Evolutionary conservation across 2,329 filamentous ascomycete species (phyloP).

Genomic region (Hypoxylon sp.): DNA sequence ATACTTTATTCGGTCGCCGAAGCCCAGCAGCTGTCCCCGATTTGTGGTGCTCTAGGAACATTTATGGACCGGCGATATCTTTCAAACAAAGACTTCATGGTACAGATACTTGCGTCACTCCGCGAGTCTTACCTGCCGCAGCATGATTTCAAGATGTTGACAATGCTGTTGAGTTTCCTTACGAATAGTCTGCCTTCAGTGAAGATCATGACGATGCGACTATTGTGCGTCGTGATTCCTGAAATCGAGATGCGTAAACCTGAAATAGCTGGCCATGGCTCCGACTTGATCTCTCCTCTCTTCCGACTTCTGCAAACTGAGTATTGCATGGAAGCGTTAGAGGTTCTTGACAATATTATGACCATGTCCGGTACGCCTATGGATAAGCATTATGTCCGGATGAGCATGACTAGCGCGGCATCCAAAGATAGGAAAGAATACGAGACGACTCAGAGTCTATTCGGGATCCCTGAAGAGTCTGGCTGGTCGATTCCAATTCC

Average conservation of each 20-base stretch:
- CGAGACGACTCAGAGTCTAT: conserved; percentile 90
- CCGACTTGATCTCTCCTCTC: conserved; percentile 93
- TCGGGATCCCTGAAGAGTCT: conserved; percentile 93
- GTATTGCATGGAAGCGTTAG: conserved; percentile 89
- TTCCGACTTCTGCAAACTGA: conserved; percentile 90
- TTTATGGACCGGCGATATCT: conserved; percentile 75
- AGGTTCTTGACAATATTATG: conserved; percentile 94
- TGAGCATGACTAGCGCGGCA: conserved; percentile 95
- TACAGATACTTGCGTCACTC: conserved; percentile 76
- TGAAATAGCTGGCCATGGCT: conserved; percentile 88
- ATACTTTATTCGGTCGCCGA: conserved; percentile 78
- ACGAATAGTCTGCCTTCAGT: conserved; percentile 91
- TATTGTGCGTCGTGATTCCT: conserved; percentile 84
- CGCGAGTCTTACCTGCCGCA: conserved; percentile 81
- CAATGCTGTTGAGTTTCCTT: conserved; percentile 88
- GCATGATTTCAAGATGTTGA: conserved; percentile 83
- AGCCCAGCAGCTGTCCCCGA: conserved; percentile 70
- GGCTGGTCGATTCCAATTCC: conserved; percentile 97
- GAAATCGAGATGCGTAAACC: conserved; percentile 92
- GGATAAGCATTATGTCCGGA: conserved; percentile 92
- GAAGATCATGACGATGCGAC: conserved; percentile 90
- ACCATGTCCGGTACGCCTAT: conserved; percentile 90
- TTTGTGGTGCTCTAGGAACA: conserved; percentile 74
- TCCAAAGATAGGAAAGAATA: conserved; percentile 92
- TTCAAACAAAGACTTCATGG: conserved; percentile 77